Base-by-base conservation (phyloP, 345 rosid genomes). In the Cardamine occulta region DNA sequence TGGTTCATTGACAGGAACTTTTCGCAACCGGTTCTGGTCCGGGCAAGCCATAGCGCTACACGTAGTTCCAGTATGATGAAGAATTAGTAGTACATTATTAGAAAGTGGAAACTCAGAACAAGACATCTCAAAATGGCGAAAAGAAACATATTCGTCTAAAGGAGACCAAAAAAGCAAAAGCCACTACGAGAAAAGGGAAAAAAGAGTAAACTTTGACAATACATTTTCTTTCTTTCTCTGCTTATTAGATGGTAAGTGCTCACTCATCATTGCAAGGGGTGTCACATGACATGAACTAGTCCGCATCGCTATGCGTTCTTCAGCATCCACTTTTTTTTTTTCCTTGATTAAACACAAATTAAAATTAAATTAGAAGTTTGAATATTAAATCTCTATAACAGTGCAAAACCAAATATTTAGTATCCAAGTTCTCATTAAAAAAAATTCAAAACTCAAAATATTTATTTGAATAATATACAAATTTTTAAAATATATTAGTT, bases 111-210 rank as follows among this genome's bases (percentile, higher is more conserved):
- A 66, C 12, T 17, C 40, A 35, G 24, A 34, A 66, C 9, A 5
- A 55, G 26, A 57, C 31, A 47, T 49, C 26, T 74, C 17, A 28
- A 49, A 13, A 23, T 45, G 35, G 63, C 28, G 55, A 21, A 40
- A 40, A 28, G 7, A 74, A 8, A 57, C 32, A 32, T 31, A 13
- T 45, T 42, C 35, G 68, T 15, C 40, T 59, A 49, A 18, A 48
- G 73, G 24, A 21, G 68, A 68, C 62, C 5, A 68, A 11, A 68
- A 68, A 75, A 75, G 79, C 79, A 60, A 75, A 75, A 75, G 55
- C 63, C 68, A 68, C 57, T 60, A 51, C 14, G 42, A 51, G 28
- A 68, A 56, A 69, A n/a, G n/a, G 42, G 12, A 45, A 67, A 67
- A 53, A 39, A 13, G 14, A 24, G 14, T 23, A 24, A 1, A 34